Percentiles rank a stretch among this genome's conserved stretches.
phyloP scores from a whole-genome alignment of 345 rosid genomes.

The Balakata baccata region DNA sequence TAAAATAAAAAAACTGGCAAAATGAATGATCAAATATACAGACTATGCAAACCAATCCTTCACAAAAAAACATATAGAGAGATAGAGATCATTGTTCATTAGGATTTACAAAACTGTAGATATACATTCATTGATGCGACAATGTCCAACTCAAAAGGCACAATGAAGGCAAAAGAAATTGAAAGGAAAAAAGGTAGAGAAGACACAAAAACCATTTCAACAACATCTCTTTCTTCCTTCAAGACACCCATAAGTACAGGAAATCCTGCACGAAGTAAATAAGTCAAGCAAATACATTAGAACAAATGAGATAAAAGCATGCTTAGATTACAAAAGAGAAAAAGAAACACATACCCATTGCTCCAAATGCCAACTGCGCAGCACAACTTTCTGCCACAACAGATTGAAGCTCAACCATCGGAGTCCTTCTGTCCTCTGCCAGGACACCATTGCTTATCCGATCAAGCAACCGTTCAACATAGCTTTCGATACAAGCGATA shows the following conservation, averaged over 20 bases:
- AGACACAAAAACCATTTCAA: slow-evolving; percentile 66
- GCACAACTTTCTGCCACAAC: slow-evolving; percentile 80
- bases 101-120: background rate
- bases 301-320: slow-evolving; percentile 1
- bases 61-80: background rate
- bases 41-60: background rate
- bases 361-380: slow-evolving; percentile 89
- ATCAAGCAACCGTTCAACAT: slow-evolving; percentile 84
- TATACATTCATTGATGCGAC: background rate
- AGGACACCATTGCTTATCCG: slow-evolving; percentile 81
- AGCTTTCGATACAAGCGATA: slow-evolving; percentile 39
- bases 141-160: background rate
- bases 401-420: slow-evolving; percentile 86
- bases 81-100: background rate
- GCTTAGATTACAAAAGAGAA: slow-evolving; percentile 5
- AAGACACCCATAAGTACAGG: slow-evolving; percentile 79
- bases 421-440: slow-evolving; percentile 88
- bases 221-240: slow-evolving; percentile 84
- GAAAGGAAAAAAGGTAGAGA: slow-evolving; percentile 3
- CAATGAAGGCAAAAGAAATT: background rate
- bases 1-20: background rate
- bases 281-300: slow-evolving; percentile 3
- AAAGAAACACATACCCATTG: slow-evolving; percentile 54
- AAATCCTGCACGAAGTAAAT: slow-evolving; percentile 59
- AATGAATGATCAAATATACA: background rate